Conservation (phyloP, 495 filamentous ascomycete species). For the Hyphodiscus hymeniophilus region DNA sequence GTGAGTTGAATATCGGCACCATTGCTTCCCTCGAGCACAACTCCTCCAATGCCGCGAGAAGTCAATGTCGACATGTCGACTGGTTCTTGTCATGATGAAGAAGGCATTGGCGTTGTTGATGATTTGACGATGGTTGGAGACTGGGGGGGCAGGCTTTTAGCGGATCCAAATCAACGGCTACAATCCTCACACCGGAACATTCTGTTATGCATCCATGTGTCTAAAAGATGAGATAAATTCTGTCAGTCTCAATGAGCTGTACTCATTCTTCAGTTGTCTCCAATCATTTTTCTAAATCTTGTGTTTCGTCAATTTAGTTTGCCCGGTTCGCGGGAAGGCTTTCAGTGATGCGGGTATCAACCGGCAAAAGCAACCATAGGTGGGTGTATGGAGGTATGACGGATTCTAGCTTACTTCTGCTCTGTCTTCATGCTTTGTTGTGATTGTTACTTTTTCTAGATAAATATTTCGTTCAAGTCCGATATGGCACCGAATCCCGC, state of each 20-base stretch:
- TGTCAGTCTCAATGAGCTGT: too few relatives aligned
- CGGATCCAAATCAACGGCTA: not conserved
- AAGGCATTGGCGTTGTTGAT: conserved; percentile 22
- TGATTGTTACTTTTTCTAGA: too few relatives aligned
- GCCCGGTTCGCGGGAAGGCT: too few relatives aligned
- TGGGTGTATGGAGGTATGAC: too few relatives aligned
- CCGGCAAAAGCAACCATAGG: not conserved
- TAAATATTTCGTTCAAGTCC: not conserved
- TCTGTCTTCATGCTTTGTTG: too few relatives aligned
- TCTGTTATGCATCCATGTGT: too few relatives aligned
- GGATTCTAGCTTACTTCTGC: not conserved
- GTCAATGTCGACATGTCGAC: conserved; percentile 31
- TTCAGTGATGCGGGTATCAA: not conserved
- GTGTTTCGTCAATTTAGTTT: too few relatives aligned
- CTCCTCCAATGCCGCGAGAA: conserved; percentile 38
- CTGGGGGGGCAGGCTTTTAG: conserved; percentile 38
- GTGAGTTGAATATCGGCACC: conserved; percentile 39
- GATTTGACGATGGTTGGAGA: conserved; percentile 45
- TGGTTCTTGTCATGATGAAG: conserved; percentile 22
- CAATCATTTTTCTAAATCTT: too few relatives aligned
- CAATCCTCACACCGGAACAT: not conserved
- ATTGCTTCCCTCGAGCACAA: conserved; percentile 38
- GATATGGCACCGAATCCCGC: conserved; percentile 14
- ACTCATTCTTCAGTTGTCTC: too few relatives aligned
- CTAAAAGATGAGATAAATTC: too few relatives aligned